A percentile compares a stretch with the other conserved stretches of the same genome.
Evolutionary conservation across 257 asterid genomes (phyloP).

Genomic region (Ligustrum vulgare): DNA sequence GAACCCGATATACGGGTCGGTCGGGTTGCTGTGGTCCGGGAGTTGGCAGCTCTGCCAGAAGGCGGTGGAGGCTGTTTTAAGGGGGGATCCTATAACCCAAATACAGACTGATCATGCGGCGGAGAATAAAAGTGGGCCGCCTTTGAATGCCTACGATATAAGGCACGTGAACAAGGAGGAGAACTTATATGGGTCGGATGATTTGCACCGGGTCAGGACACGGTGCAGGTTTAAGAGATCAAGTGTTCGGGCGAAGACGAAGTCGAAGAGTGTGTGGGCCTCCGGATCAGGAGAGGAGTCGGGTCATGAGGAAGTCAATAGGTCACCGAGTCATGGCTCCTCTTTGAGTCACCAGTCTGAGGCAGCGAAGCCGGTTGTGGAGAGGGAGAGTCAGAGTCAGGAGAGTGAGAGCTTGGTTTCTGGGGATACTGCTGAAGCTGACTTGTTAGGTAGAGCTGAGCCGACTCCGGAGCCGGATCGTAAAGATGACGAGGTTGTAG

Average conservation of each 20-base stretch:
- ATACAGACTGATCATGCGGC: constrained; percentile 43
- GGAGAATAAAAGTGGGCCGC: constrained; percentile 55
- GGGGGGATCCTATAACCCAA: constrained; percentile 61
- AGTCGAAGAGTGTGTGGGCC: constrained; percentile 18
- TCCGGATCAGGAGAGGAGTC: constrained; percentile 25
- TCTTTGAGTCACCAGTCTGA: constrained; percentile 72
- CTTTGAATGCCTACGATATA: constrained; percentile 55
- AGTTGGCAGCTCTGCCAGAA: constrained; percentile 80
- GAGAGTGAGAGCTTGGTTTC: constrained; percentile 39
- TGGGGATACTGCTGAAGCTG: constrained; percentile 35
- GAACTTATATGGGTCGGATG: constrained; percentile 36
- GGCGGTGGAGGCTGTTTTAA: constrained; percentile 75
- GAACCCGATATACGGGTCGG: constrained; percentile 80
- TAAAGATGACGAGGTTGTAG: constrained; percentile 30
- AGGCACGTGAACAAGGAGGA: constrained; percentile 64
- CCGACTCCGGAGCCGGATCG: constrained; percentile 16
- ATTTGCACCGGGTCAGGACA: constrained; percentile 53
- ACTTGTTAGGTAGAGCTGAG: constrained; percentile 7
- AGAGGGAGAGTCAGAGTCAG: constrained; percentile 34
- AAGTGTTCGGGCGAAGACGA: constrained; percentile 34
- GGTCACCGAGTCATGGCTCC: constrained; percentile 75
- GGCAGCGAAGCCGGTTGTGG: constrained; percentile 27
- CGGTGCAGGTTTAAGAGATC: constrained; percentile 63
- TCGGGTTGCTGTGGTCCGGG: constrained; percentile 78
- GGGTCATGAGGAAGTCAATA: constrained; percentile 35